Evolutionary conservation across 1,139 yeast genomes (phyloP), one percentile per base, ranked within the genome.

Genomic region (Saccharomyces uvarum): DNA sequence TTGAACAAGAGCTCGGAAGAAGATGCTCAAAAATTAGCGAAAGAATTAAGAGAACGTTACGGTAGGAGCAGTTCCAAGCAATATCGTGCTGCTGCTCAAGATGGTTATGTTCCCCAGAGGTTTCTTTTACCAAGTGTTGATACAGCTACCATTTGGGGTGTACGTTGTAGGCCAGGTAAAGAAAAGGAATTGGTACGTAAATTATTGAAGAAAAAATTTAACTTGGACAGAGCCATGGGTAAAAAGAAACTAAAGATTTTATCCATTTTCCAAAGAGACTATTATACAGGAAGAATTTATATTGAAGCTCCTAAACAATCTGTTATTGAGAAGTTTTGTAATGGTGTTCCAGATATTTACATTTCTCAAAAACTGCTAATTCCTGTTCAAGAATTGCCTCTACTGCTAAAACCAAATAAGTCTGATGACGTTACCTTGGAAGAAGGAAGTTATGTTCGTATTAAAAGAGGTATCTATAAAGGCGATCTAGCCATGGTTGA

Each of bases 111-210:
- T 6, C 95, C 99, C 2, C 99, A 93, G 70, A 86, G 96, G 66
- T 80, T 95, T 64, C 78, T 93, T 63, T 79, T 93, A 74, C 99
- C 99, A 14, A 89, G 97, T 28, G 96, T 93, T 57, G 90, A 91
- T 65, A 98, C 95, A 68, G 98, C 99, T 5, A 84, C 91, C 55
- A 89, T 95, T 66, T 93, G 97, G 86, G 98, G 97, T 65, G 83
- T 93, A 50, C 82, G 97, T 71, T 89, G 96, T 73, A 82, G 95
- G 64, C 91, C 89, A 31, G 98, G 98, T 49, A 84, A 87, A 64
- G 99, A 93, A 73, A 90, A 88, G 70, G 97, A 90, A 54, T 77
- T 91, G 60, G 96, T 95, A 32, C 82, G 91, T 62, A 87, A 86
- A 59, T 75, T 93, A 55, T 78, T 87, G 74, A 90, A 89, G 67